Conservation (phyloP, 257 asterid genomes). For the Schizonepeta tenuifolia region DNA sequence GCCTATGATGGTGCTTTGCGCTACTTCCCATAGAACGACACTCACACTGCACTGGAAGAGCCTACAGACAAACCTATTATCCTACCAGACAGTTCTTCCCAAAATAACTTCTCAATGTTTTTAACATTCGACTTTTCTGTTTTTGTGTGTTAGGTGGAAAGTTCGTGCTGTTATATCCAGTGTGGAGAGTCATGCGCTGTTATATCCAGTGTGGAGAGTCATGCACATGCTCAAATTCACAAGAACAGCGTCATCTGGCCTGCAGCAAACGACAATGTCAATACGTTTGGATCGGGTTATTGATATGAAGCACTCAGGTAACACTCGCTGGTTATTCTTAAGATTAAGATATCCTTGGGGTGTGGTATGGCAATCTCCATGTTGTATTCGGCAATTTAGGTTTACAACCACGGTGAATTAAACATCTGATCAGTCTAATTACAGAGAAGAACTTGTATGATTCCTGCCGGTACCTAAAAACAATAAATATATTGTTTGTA, state of each 20-base stretch:
- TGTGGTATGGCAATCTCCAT: constrained; percentile 1
- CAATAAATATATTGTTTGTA: background rate
- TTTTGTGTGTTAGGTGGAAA: too few relatives aligned
- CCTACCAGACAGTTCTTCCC: background rate
- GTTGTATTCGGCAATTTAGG: constrained; percentile 1
- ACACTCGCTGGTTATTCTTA: background rate
- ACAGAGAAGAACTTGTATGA: constrained; percentile 17
- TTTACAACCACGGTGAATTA: constrained; percentile 9
- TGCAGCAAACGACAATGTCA: background rate
- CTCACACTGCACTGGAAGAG: background rate
- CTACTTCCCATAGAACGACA: background rate
- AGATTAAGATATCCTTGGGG: background rate
- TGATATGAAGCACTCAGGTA: constrained; percentile 17
- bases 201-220: background rate
- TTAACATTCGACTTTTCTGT: too few relatives aligned
- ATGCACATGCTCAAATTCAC: background rate
- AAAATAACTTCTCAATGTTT: background rate
- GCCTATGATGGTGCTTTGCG: background rate
- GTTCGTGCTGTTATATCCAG: background rate
- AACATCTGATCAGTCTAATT: constrained; percentile 1
- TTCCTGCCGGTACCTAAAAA: constrained; percentile 9
- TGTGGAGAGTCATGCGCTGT: constrained; percentile 6
- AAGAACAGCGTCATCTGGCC: background rate
- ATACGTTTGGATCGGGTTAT: constrained; percentile 6
- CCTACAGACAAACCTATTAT: background rate